phyloP scores from a whole-genome alignment of 257 asterid genomes.

The Cruciata laevipes region DNA sequence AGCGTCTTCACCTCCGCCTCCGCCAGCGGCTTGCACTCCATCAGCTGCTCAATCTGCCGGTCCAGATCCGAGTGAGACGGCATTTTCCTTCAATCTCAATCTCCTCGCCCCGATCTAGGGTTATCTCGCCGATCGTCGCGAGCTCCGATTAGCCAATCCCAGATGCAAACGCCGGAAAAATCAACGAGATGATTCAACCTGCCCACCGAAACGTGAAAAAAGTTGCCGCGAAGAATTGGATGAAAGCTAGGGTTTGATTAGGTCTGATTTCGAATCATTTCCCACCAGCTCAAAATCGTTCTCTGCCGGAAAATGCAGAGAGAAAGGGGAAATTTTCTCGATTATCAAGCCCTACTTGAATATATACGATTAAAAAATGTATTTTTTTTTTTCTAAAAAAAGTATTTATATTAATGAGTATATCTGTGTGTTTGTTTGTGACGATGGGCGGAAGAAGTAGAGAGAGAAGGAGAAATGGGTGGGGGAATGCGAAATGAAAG shows the following conservation, averaged over 20 bases:
- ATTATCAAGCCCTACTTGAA: neutral
- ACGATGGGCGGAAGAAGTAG: constrained; percentile 7
- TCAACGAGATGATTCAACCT: neutral
- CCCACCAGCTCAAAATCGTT: constrained; percentile 18
- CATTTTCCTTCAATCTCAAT: constrained; percentile 36
- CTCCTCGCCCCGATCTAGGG: constrained; percentile 32
- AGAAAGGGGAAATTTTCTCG: neutral
- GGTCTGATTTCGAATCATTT: constrained; percentile 14
- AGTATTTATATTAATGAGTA: constrained; percentile 3
- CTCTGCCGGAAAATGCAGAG: constrained; percentile 17
- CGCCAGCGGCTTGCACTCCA: constrained; percentile 81
- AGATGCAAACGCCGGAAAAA: neutral
- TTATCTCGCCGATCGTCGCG: constrained; percentile 4
- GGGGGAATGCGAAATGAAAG: constrained; percentile 43
- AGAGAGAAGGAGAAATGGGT: neutral
- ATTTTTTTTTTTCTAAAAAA: neutral
- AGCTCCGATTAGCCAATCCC: constrained; percentile 2
- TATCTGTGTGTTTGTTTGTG: constrained; percentile 11
- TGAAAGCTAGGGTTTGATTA: neutral
- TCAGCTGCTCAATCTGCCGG: constrained; percentile 78
- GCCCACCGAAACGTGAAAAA: constrained; percentile 1
- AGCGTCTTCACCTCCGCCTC: constrained; percentile 70
- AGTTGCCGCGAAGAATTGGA: constrained; percentile 4
- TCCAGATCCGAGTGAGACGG: constrained; percentile 85
- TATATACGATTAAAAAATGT: neutral